Base-by-base conservation (phyloP, 2,329 filamentous ascomycete species). In the Phyllosticta citribraziliensis region DNA sequence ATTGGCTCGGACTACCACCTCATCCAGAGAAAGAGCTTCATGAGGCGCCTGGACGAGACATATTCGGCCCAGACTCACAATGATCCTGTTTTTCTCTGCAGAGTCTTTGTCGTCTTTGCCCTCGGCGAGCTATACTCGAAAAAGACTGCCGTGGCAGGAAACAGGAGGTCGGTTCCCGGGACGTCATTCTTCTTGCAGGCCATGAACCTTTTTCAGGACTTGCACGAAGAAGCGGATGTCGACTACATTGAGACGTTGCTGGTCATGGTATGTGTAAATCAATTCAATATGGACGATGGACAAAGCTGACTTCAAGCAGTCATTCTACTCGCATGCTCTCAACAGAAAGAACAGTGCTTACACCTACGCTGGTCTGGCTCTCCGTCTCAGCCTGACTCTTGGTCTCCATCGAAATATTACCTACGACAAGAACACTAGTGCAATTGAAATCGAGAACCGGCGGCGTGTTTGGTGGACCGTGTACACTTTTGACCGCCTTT, bases 401-500 rank as follows among this genome's bases (percentile, higher is more conserved):
- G 58, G 61, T 25, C 58, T 67, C n/a, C 62, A 63, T 22, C 61
- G 66, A 30, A 64, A 62, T 51, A 57, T 62, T 35, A 62, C 60
- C n/a, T 62, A 57, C 19, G 60, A 62, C 56, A 57, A 57, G 33
- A 57, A 52, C 33, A 58, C 55, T 19, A 62, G 60, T 12, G 19
- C 57, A 52, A 30, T 63, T 10, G 65, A 66, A 51, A 24, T 52
- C 11, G 65, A 67, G 50, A 65, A 67, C 35, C 58, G 61, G 2
- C 64, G 64, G 20, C 66, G 66, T 10, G 59, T 67, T 2, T 67
- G 65, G 65, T 66, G 66, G 66, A 66, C 66, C 0, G 71, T 76
- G 0, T 79, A 78, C 52, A 73, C 70, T 9, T 69, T 79, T 22
- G 77, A 79, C 61, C 73, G 79, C 2, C 76, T 81, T 70, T 79